Evolutionary conservation across 352 stramenopile species (phyloP), one percentile per base, ranked within the genome.

Genomic region (Phytophthora syringae): DNA sequence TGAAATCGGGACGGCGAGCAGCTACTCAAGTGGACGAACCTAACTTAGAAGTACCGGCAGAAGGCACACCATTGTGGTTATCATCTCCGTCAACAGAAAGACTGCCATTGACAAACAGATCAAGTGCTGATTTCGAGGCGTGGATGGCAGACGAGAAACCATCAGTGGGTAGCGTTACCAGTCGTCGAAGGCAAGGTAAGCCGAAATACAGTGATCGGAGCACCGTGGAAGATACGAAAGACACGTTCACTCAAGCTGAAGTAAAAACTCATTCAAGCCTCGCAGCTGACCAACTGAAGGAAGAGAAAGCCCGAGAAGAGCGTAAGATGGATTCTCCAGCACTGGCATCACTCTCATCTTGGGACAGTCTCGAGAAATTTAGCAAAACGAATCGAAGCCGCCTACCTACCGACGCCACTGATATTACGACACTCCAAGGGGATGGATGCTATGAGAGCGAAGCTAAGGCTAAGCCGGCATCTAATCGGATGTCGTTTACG

Each of bases 331-430:
- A 27, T 16, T 30, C 36, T 24, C 43, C 69, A 22, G 40, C 55
- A 28, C 42, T 65, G 5, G 37, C 52, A 1, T 72, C 57, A 3
- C 57, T 77, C 2, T 70, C 59, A 1, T 70, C 81, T 10, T 91
- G 83, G 80, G 86, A 94, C 37, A 87, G 75, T 18, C 73, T 94
- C 6, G 86, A 93, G 54, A 85, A 89, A n/a, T 92, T 94, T 51
- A 93, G 83, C 44, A 89, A 89, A 60, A 90, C 77, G 0, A 93
- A 82, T 36, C 70, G 77, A 37, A 91, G 76, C 34, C 80, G 86
- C 1, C 49, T 92, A 1, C 52, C 64, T 37, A 62, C 64, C 0
- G 68, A 75, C 5, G 40, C 51, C 20, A 30, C 7, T 11, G 34
- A 64, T 3, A 1, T 7, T 13, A 28, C 44, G 5, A 40, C 25